Base-by-base conservation (phyloP, 371 early-diverging fungal genomes). In the Apophysomyces trapeziformis region DNA sequence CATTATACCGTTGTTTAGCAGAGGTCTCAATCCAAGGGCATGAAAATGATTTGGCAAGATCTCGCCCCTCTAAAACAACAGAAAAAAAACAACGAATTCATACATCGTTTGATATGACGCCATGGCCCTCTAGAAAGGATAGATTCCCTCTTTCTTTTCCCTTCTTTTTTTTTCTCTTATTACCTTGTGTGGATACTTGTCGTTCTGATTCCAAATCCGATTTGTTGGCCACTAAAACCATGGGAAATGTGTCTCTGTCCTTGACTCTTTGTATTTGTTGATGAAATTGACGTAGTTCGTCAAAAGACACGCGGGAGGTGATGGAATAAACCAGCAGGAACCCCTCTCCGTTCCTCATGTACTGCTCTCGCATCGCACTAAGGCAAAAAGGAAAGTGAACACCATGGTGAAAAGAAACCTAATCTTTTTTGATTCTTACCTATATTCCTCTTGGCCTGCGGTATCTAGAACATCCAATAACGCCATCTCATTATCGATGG, bases 161-260 rank as follows among this genome's bases (percentile, higher is more conserved):
- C 2, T 26, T 26, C 2, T 26, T 26, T 3, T 2, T 26, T 26
- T 26, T 26, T 26, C 32, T 26, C 32, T 26, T 16, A 77, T 80
- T 68, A 93, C 83, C 71, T 61, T 87, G 85, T 12, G 68, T 76
- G 14, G 88, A 79, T 9, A 99, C 94, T 37, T 89, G 87, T 60
- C 97, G 82, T 60, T 97, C 92, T 26, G 74, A 69, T 46, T 89
- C 90, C 61, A 96, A 66, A 76, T 96, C 97, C 56, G 87, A 90
- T 77, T 96, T 96, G 83, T 96, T 96, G 32, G 92, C 97, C 11
- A 95, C 84, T 9, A 96, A 68, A 45, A 93, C 85, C 45, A 94
- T 88, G 7, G 95, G 94, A 59, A 93, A 93, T 38, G 77, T 83
- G 43, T 93, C 92, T 43, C 80, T 72, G 68, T 95, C 93, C 75